Base-by-base conservation (phyloP, 2,329 filamentous ascomycete species). In the Aspergillus sp. region DNA sequence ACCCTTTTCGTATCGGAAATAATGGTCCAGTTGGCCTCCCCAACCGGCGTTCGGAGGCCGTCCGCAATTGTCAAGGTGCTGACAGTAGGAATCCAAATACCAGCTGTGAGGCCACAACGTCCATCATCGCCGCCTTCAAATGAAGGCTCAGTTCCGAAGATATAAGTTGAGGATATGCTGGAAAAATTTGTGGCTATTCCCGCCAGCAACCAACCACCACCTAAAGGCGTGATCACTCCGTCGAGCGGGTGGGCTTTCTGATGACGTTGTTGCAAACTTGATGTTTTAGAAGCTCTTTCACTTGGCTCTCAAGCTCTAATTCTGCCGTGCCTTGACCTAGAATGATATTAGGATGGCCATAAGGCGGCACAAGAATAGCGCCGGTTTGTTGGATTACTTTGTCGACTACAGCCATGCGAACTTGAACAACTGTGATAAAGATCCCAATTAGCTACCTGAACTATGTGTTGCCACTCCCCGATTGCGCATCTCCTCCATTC, bases 261-360 rank as follows among this genome's bases (percentile, higher is more conserved):
- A 41, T 13, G n/a, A 37, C 43, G 17, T 57, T 48, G 5, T 39
- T 44, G 49, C 62, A 61, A 3, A 57, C 54, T 45, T 50, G 60
- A 37, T 66, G 42, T 15, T 57, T 47, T 13, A 61, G 48, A 10
- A 58, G 55, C 15, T 54, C 60, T 25, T 51, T 54, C 38, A 84
- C 72, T 63, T 97, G 90, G 50, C 79, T 73, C 63, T 90, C 84
- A 30, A 96, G 68, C 68, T 98, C 93, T 4, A 96, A 67, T 0
- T 83, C 90, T 52, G 88, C 75, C 0, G 91, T 97, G n/a, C 91
- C 93, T 72, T 96, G 90, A 0, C 93, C 91, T 0, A 95, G 80
- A 48, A 97, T 86, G 55, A 96, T 90, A 66, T 96, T 82, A 2
- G 87, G 86, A 69, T 97, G 88, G 66, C 97, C 88, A 65, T 96